These are phyloP conservation scores for Artemisia argyi DNA, from an alignment of 129 eudicot genomes.

Conservation along the genomic window DNA sequence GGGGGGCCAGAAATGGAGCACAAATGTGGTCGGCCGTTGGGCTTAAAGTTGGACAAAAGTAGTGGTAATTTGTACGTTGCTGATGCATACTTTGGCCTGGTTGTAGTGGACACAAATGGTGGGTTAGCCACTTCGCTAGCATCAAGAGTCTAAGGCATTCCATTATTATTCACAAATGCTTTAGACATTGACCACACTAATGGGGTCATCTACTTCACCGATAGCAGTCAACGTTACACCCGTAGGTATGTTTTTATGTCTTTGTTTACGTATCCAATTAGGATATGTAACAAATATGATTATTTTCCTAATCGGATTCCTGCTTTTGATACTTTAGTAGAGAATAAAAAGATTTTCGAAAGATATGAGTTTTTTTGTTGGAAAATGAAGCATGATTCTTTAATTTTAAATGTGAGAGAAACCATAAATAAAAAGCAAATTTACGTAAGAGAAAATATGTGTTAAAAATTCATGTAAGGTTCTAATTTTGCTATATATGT, in stretches of 20 bases:
- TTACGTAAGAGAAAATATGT: too few species aligned
- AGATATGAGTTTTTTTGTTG: too few species aligned
- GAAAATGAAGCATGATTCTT: background rate
- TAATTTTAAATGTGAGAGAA: too few species aligned
- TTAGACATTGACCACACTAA: constrained; percentile 62
- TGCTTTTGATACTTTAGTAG: too few species aligned
- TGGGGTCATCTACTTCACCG: constrained; percentile 70
- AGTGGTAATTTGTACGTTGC: constrained; percentile 73
- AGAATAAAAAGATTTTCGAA: too few species aligned
- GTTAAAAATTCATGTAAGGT: too few species aligned
- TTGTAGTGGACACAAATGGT: constrained; percentile 66
- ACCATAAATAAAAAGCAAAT: too few species aligned
- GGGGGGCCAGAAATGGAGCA: constrained; percentile 59
- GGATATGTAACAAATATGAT: background rate
- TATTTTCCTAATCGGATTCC: too few species aligned
- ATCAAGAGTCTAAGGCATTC: constrained; percentile 42
- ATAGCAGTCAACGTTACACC: constrained; percentile 59
- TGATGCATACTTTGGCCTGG: constrained; percentile 90
- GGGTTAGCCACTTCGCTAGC: constrained; percentile 67
- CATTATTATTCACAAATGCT: constrained; percentile 63
- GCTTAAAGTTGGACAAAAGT: constrained; percentile 55
- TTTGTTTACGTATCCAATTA: background rate
- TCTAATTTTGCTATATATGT: background rate
- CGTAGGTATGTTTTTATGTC: constrained; percentile 55
- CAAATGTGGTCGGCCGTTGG: constrained; percentile 85